Evolutionary conservation across 306 rosid species (phyloP).

Genomic region (Spatholobus suberectus): DNA sequence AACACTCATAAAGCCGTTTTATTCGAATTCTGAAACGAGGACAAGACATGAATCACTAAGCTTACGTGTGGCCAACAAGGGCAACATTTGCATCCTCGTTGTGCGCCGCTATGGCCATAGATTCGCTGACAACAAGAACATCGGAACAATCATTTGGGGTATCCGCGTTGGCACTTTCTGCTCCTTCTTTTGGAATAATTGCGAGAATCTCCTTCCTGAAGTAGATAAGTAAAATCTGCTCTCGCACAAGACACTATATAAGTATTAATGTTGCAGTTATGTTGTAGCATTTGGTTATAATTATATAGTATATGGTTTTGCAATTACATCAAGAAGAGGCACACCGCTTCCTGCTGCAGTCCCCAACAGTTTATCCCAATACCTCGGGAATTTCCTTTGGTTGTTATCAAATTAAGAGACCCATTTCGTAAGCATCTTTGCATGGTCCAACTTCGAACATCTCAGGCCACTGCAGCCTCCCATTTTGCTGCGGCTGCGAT

Average conservation of each 20-base stretch:
- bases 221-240: conserved; percentile 77
- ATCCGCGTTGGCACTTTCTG: conserved; percentile 27
- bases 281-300: conserved; percentile 8
- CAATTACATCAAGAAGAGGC: conserved; percentile 71
- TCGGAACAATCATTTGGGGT: conserved; percentile 76
- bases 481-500: neutral
- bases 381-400: conserved; percentile 58
- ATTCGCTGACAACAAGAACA: conserved; percentile 70
- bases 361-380: conserved; percentile 82
- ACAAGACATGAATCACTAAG: conserved; percentile 6
- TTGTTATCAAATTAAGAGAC: conserved; percentile 58
- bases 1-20: neutral
- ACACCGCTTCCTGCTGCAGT: conserved; percentile 74
- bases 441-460: conserved; percentile 63
- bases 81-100: conserved; percentile 91
- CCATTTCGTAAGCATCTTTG: conserved; percentile 58
- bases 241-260: conserved; percentile 25
- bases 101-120: conserved; percentile 82
- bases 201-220: conserved; percentile 88
- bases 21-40: conserved; percentile 8
- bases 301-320: neutral
- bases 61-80: conserved; percentile 83
- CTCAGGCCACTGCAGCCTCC: conserved; percentile 37
- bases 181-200: conserved; percentile 64
- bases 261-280: neutral